A percentile compares a stretch with the other conserved stretches of the same genome.
These are phyloP conservation scores for Gnomoniopsis smithogilvyi DNA, from an alignment of 2,329 filamentous ascomycete genomes.

Conservation along the genomic window DNA sequence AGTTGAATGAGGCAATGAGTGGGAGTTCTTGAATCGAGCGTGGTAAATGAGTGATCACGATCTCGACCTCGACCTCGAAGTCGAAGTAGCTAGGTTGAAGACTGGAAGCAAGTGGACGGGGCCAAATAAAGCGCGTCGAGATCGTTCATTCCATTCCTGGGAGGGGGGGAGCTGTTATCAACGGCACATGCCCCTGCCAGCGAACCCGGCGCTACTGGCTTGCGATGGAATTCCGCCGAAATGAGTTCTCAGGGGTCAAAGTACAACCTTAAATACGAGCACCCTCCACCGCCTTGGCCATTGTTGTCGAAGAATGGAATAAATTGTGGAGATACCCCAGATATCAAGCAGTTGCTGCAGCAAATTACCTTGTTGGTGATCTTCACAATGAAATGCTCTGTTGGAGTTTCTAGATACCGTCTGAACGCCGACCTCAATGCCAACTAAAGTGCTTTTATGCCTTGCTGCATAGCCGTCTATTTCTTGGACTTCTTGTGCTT, in stretches of 20 bases:
- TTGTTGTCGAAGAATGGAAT: not conserved
- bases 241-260: constrained; percentile 14
- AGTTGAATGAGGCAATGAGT: constrained; percentile 3
- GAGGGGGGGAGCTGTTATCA: not conserved
- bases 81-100: not conserved
- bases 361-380: too few species aligned
- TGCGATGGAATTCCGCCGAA: constrained; percentile 4
- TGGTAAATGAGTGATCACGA: not conserved
- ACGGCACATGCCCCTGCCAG: not conserved
- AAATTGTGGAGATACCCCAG: not conserved
- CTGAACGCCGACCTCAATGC: not conserved
- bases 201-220: constrained; percentile 4
- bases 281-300: not conserved
- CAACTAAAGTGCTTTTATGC: not conserved
- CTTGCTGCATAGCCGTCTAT: not conserved
- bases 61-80: not conserved
- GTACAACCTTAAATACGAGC: constrained; percentile 3
- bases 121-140: not conserved
- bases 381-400: not conserved
- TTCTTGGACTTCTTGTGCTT: constrained; percentile 53
- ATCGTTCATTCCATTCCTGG: constrained; percentile 2
- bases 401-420: not conserved
- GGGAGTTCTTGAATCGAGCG: not conserved
- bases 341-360: too few species aligned
- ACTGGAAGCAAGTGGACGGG: not conserved